Evolutionary conservation across 768 basidiomycete genomes (phyloP).

Genomic region (Xerocomellus intermedius): DNA sequence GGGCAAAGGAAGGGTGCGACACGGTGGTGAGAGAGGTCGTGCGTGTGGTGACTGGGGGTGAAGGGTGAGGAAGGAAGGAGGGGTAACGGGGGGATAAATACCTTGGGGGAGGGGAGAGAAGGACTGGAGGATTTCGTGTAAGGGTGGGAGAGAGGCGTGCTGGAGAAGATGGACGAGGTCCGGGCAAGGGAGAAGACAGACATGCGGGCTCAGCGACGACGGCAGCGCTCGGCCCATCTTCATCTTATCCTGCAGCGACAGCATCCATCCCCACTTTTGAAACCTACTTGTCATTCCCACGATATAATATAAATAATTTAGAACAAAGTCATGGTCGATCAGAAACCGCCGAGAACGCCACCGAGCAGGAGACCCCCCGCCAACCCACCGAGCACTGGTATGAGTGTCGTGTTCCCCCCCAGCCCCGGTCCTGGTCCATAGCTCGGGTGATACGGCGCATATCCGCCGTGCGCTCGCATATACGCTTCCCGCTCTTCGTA

Average conservation of each 20-base stretch:
- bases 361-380: constrained; percentile 52
- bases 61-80: constrained; percentile 4
- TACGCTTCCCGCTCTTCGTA: constrained; percentile 35
- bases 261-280: neutral
- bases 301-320: constrained; percentile 1
- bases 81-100: constrained; percentile 30
- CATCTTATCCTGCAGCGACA: constrained; percentile 2
- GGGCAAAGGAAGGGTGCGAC: constrained; percentile 66
- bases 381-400: constrained; percentile 40
- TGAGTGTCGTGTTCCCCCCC: constrained; percentile 9
- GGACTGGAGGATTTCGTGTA: constrained; percentile 76
- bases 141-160: constrained; percentile 59
- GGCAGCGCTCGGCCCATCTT: constrained; percentile 57
- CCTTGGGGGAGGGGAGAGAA: constrained; percentile 84
- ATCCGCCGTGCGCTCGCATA: constrained; percentile 33
- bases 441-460: constrained; percentile 30
- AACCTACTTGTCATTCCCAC: constrained; percentile 2
- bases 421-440: neutral
- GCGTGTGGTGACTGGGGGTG: constrained; percentile 67
- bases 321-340: constrained; percentile 22
- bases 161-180: constrained; percentile 65
- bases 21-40: constrained; percentile 72
- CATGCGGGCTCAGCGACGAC: constrained; percentile 76
- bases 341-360: constrained; percentile 42
- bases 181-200: constrained; percentile 68